phyloP scores from a whole-genome alignment of 2,329 filamentous ascomycete species.

The Talaromyces rugulosus region DNA sequence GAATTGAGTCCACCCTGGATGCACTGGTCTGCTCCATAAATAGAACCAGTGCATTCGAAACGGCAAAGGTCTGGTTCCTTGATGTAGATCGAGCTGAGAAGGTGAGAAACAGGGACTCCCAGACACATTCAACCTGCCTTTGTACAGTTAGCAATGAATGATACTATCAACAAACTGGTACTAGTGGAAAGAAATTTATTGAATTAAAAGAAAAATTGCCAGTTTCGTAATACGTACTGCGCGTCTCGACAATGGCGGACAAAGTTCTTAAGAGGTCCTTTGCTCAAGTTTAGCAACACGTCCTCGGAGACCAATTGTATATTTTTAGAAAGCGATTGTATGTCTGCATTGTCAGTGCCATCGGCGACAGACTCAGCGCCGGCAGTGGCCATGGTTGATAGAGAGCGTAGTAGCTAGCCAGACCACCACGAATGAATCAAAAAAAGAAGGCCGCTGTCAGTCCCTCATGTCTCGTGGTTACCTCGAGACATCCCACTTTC shows the following conservation, averaged over 20 bases:
- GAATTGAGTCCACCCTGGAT: conserved; percentile 29
- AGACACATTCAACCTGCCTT: conserved; percentile 32
- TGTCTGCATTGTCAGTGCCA: conserved; percentile 14
- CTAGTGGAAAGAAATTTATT: not conserved
- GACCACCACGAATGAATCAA: not conserved
- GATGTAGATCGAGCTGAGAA: conserved; percentile 35
- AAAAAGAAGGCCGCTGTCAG: not conserved
- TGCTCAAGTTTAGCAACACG: conserved; percentile 29
- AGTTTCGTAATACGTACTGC: conserved; percentile 25
- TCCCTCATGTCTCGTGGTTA: not conserved
- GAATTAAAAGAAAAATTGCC: not conserved
- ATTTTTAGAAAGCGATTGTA: conserved; percentile 23
- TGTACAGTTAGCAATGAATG: conserved; percentile 6
- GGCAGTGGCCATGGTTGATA: conserved; percentile 21
- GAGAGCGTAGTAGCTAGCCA: not conserved
- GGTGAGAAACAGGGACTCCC: conserved; percentile 39
- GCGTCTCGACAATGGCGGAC: conserved; percentile 25
- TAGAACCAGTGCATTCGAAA: conserved; percentile 42
- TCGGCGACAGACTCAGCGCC: conserved; percentile 12
- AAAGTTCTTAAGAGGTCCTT: conserved; percentile 33
- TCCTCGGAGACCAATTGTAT: conserved; percentile 33
- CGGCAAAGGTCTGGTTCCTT: conserved; percentile 36
- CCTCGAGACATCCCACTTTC: conserved; percentile 3
- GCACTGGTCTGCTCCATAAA: conserved; percentile 37
- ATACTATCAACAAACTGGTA: not conserved